Conservation (phyloP, 1,284 basidiomycete genomes). For the Ustilago shanxiensis region DNA sequence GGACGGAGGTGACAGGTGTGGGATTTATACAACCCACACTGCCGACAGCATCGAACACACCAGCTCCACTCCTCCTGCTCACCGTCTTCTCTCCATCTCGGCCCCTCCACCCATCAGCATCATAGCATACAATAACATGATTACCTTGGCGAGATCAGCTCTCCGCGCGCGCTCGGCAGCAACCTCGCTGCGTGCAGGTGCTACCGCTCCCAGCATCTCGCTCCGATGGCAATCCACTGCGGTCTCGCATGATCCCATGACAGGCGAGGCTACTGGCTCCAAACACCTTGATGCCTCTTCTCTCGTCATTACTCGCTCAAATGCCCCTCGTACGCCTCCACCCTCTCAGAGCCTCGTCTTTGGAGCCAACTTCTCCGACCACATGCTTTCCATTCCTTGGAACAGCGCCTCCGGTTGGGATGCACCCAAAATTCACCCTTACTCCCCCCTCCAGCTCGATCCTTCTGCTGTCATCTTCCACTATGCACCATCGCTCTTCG, state of each 20-base stretch:
- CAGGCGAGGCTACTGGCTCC: constrained; percentile 55
- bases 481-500: constrained; percentile 89
- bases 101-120: not conserved
- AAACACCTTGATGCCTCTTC: constrained; percentile 51
- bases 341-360: constrained; percentile 71
- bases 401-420: constrained; percentile 81
- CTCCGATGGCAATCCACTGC: constrained; percentile 33
- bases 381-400: constrained; percentile 92
- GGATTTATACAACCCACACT: not conserved
- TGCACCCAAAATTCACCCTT: constrained; percentile 84
- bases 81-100: not conserved
- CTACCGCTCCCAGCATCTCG: constrained; percentile 5
- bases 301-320: constrained; percentile 37
- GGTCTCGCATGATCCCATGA: constrained; percentile 60
- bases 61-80: not conserved
- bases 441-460: constrained; percentile 80
- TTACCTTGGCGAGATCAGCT: constrained; percentile 34
- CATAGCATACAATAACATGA: constrained; percentile 13
- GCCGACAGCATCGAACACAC: not conserved
- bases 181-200: not conserved
- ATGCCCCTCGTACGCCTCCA: constrained; percentile 43
- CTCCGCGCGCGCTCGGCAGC: constrained; percentile 29
- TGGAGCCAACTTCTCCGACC: constrained; percentile 80
- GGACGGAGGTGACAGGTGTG: not conserved
- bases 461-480: constrained; percentile 91